Percentiles rank a stretch among this genome's conserved stretches.
Evolutionary conservation across 257 asterid species (phyloP).

Genomic region (Coffea canephora): DNA sequence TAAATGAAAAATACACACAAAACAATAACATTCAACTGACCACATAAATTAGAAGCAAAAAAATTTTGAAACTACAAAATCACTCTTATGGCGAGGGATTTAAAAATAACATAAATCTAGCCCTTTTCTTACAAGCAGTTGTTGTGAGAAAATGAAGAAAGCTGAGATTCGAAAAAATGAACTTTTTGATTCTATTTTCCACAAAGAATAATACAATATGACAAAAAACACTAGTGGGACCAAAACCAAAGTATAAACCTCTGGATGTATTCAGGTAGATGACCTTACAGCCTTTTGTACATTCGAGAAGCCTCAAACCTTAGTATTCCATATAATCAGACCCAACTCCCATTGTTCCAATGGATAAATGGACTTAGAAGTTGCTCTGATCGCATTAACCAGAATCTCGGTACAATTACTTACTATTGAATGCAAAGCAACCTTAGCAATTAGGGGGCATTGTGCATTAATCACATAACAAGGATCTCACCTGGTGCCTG

Average conservation of each 20-base stretch:
- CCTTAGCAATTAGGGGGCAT: not conserved
- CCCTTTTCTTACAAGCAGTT: too few relatives aligned
- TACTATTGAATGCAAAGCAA: not conserved
- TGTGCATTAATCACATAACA: not conserved
- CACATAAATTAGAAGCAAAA: not conserved
- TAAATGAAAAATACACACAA: not conserved
- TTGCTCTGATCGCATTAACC: not conserved
- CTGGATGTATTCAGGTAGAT: not conserved
- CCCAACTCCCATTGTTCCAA: not conserved
- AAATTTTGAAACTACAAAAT: not conserved
- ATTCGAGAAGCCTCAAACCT: not conserved
- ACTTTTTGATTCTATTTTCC: not conserved
- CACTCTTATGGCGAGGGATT: not conserved
- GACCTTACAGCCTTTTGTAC: not conserved
- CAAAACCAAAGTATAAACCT: too few relatives aligned
- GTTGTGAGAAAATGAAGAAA: not conserved
- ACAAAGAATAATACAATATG: too few relatives aligned
- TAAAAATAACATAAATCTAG: too few relatives aligned
- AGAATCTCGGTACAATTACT: not conserved
- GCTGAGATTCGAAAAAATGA: not conserved
- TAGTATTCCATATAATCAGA: not conserved
- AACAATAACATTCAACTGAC: not conserved
- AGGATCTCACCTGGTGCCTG: not conserved
- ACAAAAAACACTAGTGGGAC: too few relatives aligned
- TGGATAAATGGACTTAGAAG: not conserved